Base-by-base conservation (phyloP, 495 filamentous ascomycete species). In the Aspergillus homomorphus region DNA sequence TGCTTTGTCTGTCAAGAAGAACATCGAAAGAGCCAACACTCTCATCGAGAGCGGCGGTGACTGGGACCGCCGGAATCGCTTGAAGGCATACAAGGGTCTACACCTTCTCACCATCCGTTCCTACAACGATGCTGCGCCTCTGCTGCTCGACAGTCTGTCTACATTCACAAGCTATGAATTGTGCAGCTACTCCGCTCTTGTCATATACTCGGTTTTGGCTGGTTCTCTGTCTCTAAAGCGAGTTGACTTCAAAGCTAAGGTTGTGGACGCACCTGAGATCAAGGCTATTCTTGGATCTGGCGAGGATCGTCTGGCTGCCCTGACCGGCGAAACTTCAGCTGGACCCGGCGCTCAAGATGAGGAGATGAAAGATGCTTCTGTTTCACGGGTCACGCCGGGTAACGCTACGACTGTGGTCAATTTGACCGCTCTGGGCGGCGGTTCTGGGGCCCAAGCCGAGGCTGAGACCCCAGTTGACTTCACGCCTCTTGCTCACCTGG, bases 91-190 rank as follows among this genome's bases (percentile, higher is more conserved):
- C 82, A 90, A 96, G 73, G 94, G 94, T 60, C 78, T 98, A 28
- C 89, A 97, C 69, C 82, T 96, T 10, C 88, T 98, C 58, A 96
- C 93, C 28, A 84, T 89, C 52, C 91, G 94, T 45, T 91, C 90
- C 52, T 92, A 97, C 78, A 88, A 85, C 69, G 78, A 90, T 51
- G 92, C 91, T 26, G 94, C 95, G 6, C 95, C 95, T 45, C 82
- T 97, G 7, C 87, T 98, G 24, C 90, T 98, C 54, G 94, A 98
- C 77, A 92, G 89, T 68, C 77, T 98, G 58, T 96, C 92, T 22
- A 98, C 94, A n/a, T 98, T 98, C 73, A 98, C 94, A 50, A 96
- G 90, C 66, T 96, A 95, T 77, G 94, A 98, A 74, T 83, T 98
- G 30, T 98, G 94, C 84, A 90, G 84, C 59, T 98, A 98, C 78